Conservation (phyloP, 116 monocot species). For the Cymodocea nodosa region DNA sequence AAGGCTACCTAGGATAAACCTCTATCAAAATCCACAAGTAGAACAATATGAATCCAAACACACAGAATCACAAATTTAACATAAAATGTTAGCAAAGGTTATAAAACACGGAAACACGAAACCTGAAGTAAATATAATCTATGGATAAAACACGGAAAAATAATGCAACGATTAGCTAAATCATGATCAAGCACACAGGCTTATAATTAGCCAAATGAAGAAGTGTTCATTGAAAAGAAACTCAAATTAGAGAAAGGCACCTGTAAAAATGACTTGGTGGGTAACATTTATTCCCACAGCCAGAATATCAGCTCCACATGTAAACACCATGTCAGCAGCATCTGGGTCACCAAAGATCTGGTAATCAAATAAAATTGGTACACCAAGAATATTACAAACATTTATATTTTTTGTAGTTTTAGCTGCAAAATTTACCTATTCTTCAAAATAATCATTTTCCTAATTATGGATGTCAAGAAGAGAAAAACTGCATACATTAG, state of each 20-base stretch:
- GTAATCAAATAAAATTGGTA: constrained; percentile 1
- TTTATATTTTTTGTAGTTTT: neutral
- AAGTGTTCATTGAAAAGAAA: neutral
- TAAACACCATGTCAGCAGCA: constrained; percentile 93
- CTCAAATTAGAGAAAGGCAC: constrained; percentile 14
- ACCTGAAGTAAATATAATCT: no score
- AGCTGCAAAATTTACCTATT: neutral
- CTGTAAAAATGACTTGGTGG: constrained; percentile 83
- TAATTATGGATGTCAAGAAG: neutral
- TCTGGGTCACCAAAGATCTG: constrained; percentile 97
- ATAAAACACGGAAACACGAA: no score
- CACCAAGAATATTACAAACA: no score
- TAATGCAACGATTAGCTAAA: no score
- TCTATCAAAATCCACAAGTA: no score
- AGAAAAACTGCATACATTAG: constrained; percentile 52
- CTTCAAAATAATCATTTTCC: neutral
- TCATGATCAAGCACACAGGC: no score
- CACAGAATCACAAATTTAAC: neutral
- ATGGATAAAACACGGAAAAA: no score
- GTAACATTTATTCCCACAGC: constrained; percentile 93
- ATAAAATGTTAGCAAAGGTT: no score
- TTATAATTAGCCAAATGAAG: no score
- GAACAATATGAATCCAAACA: no score
- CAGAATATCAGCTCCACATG: constrained; percentile 79
- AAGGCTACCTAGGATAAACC: neutral